Evolutionary conservation across 2,329 filamentous ascomycete species (phyloP).

Genomic region (Pseudopithomyces chartarum): DNA sequence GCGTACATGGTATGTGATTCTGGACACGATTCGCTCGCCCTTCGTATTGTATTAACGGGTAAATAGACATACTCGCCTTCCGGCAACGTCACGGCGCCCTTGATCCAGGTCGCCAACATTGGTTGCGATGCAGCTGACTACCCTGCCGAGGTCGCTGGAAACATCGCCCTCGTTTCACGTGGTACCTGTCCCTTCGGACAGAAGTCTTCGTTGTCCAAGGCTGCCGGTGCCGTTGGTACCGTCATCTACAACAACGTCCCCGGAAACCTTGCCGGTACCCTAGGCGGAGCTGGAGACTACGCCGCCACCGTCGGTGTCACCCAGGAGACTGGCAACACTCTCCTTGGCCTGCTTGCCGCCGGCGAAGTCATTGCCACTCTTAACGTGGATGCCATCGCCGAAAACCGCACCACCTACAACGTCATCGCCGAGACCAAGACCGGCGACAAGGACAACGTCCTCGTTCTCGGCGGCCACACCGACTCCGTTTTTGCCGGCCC

Average conservation of each 20-base stretch:
- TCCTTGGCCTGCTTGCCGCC: conserved; percentile 60
- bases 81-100: conserved; percentile 61
- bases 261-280: conserved; percentile 67
- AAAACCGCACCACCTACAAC: conserved; percentile 54
- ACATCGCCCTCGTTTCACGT: conserved; percentile 70
- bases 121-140: conserved; percentile 69
- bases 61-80: conserved; percentile 63
- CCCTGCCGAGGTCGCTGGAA: conserved; percentile 60
- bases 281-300: conserved; percentile 61
- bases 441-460: conserved; percentile 48
- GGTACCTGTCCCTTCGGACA: conserved; percentile 70
- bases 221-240: conserved; percentile 70
- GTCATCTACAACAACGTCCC: conserved; percentile 73
- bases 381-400: conserved; percentile 48
- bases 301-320: conserved; percentile 71
- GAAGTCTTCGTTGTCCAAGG: conserved; percentile 70
- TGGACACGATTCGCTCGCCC: background rate
- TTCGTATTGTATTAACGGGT: background rate
- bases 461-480: conserved; percentile 47
- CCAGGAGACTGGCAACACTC: conserved; percentile 61
- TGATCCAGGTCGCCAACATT: conserved; percentile 65
- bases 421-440: conserved; percentile 46
- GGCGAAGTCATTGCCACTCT: conserved; percentile 42
- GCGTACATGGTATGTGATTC: conserved; percentile 28
- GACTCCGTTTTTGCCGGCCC: conserved; percentile 50